Evolutionary conservation across 768 basidiomycete genomes (phyloP).

Genomic region (Paxillus ammoniavirescens): DNA sequence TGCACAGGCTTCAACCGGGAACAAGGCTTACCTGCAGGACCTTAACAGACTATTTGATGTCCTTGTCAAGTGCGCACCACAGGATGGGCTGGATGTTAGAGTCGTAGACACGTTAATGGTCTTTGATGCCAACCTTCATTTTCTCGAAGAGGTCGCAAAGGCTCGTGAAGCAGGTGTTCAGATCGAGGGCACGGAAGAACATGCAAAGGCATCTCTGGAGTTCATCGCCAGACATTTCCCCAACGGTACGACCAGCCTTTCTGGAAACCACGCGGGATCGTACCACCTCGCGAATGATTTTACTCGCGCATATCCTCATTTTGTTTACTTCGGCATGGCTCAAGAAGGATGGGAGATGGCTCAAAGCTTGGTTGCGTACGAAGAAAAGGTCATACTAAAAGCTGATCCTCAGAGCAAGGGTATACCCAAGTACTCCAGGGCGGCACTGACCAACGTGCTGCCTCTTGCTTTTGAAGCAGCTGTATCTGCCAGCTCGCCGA

Average conservation of each 20-base stretch:
- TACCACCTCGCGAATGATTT: background rate
- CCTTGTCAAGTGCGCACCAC: constrained; percentile 33
- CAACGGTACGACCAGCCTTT: constrained; percentile 3
- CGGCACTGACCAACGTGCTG: constrained; percentile 12
- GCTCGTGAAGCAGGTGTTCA: background rate
- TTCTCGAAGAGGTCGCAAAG: constrained; percentile 23
- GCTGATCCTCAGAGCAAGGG: background rate
- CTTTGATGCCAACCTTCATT: constrained; percentile 40
- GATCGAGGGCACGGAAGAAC: constrained; percentile 2
- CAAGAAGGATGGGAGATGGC: constrained; percentile 27
- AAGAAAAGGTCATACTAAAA: background rate
- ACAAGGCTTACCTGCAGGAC: constrained; percentile 44
- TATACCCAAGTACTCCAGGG: constrained; percentile 11
- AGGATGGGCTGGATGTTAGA: constrained; percentile 35
- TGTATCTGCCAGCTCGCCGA: background rate
- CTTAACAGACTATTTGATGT: constrained; percentile 54
- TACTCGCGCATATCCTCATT: constrained; percentile 12
- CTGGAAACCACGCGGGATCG: background rate
- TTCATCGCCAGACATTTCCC: constrained; percentile 27
- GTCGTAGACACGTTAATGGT: constrained; percentile 42
- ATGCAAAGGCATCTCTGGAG: constrained; percentile 12
- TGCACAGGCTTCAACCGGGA: constrained; percentile 31
- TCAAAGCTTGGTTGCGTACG: constrained; percentile 7
- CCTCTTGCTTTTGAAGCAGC: constrained; percentile 17
- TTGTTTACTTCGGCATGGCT: constrained; percentile 17